These are phyloP conservation scores for Colletotrichum nymphaeae DNA, from an alignment of 2,329 filamentous ascomycete species.

Conservation along the genomic window DNA sequence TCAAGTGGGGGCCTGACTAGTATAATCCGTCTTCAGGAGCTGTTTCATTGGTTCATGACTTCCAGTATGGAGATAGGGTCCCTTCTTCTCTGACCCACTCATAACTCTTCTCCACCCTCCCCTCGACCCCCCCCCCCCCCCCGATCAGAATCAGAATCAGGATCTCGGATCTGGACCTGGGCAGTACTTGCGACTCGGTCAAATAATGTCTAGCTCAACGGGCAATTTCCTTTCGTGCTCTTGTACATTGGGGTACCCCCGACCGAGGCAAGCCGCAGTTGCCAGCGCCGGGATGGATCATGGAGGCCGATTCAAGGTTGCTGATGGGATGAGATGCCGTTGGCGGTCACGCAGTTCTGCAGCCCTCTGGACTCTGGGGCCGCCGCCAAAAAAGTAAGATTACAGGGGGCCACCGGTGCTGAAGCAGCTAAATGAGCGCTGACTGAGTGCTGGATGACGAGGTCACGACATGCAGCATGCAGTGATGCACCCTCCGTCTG, in stretches of 20 bases:
- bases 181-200: conserved; percentile 18
- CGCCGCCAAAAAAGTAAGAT: not conserved
- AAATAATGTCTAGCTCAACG: conserved; percentile 14
- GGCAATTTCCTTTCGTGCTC: conserved; percentile 11
- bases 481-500: not conserved
- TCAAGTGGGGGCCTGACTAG: not conserved
- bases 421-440: not conserved
- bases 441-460: not conserved
- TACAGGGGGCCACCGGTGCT: not conserved
- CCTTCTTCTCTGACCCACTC: not conserved
- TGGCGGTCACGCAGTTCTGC: not conserved
- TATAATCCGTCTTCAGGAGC: not conserved
- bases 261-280: not conserved
- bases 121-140: not conserved
- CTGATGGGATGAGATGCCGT: not conserved
- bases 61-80: not conserved
- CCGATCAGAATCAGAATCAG: conserved; percentile 31
- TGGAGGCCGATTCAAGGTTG: too few species aligned
- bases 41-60: not conserved
- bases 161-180: conserved; percentile 32
- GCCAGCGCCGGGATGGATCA: conserved; percentile 6
- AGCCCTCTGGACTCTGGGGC: not conserved
- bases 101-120: not conserved
- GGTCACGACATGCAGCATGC: not conserved
- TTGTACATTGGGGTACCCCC: conserved; percentile 22